Evolutionary conservation across 2,329 filamentous ascomycete species (phyloP), one percentile per base, ranked within the genome.

Genomic region (Hysterium pulicare): DNA sequence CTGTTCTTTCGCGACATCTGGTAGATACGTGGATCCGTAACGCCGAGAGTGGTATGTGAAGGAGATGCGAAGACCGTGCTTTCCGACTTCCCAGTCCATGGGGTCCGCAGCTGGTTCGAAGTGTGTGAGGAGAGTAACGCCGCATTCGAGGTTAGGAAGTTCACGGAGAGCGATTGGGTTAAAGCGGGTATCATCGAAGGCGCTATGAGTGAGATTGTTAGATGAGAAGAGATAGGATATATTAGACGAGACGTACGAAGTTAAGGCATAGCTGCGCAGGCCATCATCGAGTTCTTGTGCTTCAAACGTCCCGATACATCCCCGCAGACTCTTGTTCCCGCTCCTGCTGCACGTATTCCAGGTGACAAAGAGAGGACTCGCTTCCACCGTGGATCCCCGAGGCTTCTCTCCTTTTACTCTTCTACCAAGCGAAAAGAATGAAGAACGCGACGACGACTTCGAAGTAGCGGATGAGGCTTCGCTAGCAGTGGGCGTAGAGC

Each of bases 271-370:
- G 47, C 81, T 82, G 40, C 81, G 74, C 33, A 98, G 72, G 3
- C 90, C 90, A 1, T 79, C 69, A 22, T 82, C 76, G 10, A 98
- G 78, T 38, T 85, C 80, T 57, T 87, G 81, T 2, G 83, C 67
- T 59, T 90, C 86, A 60, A 97, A 98, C 2, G 91, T 98, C 54
- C 93, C 93, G 62, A 98, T 97, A 74, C 93, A 98, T 46, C 93
- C 93, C 46, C 93, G 84, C 32, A 98, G 79, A 19, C 78, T 79
- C 62, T 84, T 83, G 50, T 81, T 71, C 21, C 81, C 78, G 40
- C 64, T 72, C 17, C 73, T 67, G 6, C 78, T 81, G 41, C 89
- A 55, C 0, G 81, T 88, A 71, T 96, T 95, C 90, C 91, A 97
- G 6, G 90, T 95, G 35, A 98, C 87, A 64, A 97, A 97, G 30